phyloP scores from a whole-genome alignment of 2,329 filamentous ascomycete species.

The Gremmenia infestans region DNA sequence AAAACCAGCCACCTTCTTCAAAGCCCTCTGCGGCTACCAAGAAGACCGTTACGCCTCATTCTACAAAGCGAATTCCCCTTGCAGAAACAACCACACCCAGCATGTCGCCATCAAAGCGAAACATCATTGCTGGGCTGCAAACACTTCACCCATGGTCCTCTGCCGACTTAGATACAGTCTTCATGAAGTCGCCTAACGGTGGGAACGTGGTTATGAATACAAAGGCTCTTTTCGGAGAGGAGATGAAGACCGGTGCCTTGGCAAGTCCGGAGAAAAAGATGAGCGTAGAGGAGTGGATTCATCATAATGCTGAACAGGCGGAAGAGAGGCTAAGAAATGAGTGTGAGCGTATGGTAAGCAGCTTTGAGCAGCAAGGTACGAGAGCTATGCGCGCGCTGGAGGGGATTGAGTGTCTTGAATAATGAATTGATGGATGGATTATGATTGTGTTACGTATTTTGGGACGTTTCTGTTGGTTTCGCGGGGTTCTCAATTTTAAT shows the following conservation, averaged over 20 bases:
- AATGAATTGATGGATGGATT: not conserved
- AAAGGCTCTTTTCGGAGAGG: conserved; percentile 32
- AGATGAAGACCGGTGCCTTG: conserved; percentile 50
- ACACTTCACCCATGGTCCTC: conserved; percentile 62
- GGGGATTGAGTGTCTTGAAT: conserved; percentile 46
- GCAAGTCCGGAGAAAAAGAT: conserved; percentile 77
- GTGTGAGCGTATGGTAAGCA: conserved; percentile 75
- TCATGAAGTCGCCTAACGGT: conserved; percentile 42
- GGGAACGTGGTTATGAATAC: conserved; percentile 20
- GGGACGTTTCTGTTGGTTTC: not conserved
- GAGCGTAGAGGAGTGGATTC: conserved; percentile 92
- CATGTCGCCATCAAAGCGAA: conserved; percentile 56
- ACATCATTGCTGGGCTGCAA: conserved; percentile 52
- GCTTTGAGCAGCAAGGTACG: conserved; percentile 78
- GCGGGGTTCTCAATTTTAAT: not conserved
- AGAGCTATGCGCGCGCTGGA: conserved; percentile 75
- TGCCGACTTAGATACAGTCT: conserved; percentile 70
- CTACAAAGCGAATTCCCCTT: conserved; percentile 43
- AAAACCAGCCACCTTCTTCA: conserved; percentile 72
- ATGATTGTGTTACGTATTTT: conserved; percentile 4
- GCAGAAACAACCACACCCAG: conserved; percentile 44
- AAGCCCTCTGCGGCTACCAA: conserved; percentile 40
- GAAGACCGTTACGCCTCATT: conserved; percentile 18
- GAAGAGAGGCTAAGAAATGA: conserved; percentile 75
- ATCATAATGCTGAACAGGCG: conserved; percentile 71